A percentile compares a stretch with the other conserved stretches of the same genome.
Conservation (phyloP, 2,329 filamentous ascomycete species). For the Fusarium tanahbumbuense region DNA sequence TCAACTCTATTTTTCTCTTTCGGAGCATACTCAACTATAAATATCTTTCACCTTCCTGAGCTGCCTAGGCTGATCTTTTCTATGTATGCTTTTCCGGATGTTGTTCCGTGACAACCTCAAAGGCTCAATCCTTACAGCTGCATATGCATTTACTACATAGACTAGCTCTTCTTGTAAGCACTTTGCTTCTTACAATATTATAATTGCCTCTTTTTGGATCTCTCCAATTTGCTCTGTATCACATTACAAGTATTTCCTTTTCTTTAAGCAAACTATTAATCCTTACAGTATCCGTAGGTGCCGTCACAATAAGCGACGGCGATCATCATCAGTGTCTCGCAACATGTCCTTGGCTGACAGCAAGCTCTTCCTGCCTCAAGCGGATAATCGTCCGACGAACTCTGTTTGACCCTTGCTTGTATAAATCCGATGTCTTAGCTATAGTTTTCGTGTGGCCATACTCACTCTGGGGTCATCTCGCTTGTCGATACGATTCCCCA, state of each 20-base stretch:
- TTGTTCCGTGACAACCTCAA: conserved; percentile 25
- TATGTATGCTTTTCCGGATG: conserved; percentile 1
- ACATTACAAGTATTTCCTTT: conserved; percentile 19
- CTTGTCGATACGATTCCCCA: conserved; percentile 26
- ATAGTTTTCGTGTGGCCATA: background rate
- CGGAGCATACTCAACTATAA: background rate
- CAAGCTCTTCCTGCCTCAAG: conserved; percentile 28
- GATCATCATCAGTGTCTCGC: conserved; percentile 25
- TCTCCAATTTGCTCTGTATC: background rate
- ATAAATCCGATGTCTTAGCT: background rate
- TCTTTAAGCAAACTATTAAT: background rate
- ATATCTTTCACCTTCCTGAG: background rate
- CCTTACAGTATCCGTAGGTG: conserved; percentile 2
- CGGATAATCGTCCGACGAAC: conserved; percentile 21
- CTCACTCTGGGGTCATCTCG: conserved; percentile 15
- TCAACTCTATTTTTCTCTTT: background rate
- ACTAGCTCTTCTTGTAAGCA: conserved; percentile 3
- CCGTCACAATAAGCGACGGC: conserved; percentile 20
- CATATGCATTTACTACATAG: background rate
- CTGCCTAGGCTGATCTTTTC: background rate
- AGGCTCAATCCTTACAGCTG: conserved; percentile 21
- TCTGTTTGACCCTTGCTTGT: conserved; percentile 7
- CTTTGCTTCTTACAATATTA: conserved; percentile 24
- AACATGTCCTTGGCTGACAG: conserved; percentile 4
- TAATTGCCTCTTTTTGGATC: background rate